Base-by-base conservation (phyloP, 257 asterid species). In the Cynanchum wilfordii region DNA sequence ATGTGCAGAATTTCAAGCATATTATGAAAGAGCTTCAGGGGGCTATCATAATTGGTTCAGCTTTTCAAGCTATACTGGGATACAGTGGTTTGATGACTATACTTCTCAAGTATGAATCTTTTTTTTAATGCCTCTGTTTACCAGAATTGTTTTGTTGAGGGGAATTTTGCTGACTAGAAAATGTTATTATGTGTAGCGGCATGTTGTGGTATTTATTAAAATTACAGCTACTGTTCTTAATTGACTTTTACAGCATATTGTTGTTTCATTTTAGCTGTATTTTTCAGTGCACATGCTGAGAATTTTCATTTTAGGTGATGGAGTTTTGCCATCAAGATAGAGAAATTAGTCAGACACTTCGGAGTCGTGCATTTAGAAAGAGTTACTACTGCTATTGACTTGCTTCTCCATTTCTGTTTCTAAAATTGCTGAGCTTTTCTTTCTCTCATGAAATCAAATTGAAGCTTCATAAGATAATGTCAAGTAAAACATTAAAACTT, bases 21-120 rank as follows among this genome's bases (percentile, higher is more conserved):
- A 89, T 90, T 75, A 95, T 95, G 99, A 92, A 89, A 80, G 96
- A 89, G 86, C 87, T 95, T 75, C 97, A 95, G 76, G 99, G 99
- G 73, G 98, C 99, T 76, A 83, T 95, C 67, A 95, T 92, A 57
- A 86, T 92, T 79, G 95, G 96, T 82, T 92, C 98, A 50, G 89
- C 98, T 78, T 95, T 95, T 85, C 99, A 92, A 83, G 89, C 90
- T 59, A 69, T 95, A 73, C 81, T 95, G 78, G 99, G 99, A 49
- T 95, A 92, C 91, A 92, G 97, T 75, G 98, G 99, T 62, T 78
- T 89, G 78, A 90, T 95, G 98, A 50, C 84, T 62, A 75, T 95
- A 82, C 50, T 95, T 69, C 73, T 90, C 77, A 90, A 90, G 99
- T 92, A 84, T 68, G 70, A 30, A 60, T 45, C 73, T 63, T 66